Conservation (phyloP, 192 early-diverging fungal genomes). For the Diversispora epigaea region DNA sequence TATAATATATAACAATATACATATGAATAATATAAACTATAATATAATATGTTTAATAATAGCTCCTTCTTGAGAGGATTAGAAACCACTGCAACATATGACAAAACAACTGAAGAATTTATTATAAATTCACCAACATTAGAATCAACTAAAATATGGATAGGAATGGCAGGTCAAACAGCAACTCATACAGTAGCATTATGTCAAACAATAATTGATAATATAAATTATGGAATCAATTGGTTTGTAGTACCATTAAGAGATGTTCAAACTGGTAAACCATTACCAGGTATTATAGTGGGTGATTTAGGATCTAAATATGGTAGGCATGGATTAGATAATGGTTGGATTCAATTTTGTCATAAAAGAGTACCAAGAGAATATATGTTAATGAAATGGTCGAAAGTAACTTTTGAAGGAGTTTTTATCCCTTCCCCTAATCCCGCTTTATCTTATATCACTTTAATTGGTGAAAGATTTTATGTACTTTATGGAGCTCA, state of each 20-base stretch:
- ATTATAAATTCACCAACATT: conserved; percentile 62
- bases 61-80: conserved; percentile 61
- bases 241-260: conserved; percentile 69
- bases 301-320: conserved; percentile 65
- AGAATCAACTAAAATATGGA: conserved; percentile 60
- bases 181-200: conserved; percentile 65
- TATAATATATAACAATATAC: no score
- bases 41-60: conserved; percentile 29
- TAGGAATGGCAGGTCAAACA: conserved; percentile 64
- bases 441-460: conserved; percentile 58
- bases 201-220: conserved; percentile 60
- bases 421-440: conserved; percentile 53
- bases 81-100: conserved; percentile 67
- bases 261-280: conserved; percentile 47
- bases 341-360: conserved; percentile 68
- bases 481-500: conserved; percentile 45
- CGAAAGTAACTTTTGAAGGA: conserved; percentile 52
- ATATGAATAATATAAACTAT: no score
- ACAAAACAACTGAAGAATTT: conserved; percentile 56
- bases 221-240: conserved; percentile 58
- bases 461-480: conserved; percentile 66
- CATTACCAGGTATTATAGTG: conserved; percentile 51
- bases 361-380: conserved; percentile 54
- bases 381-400: conserved; percentile 62
- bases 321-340: conserved; percentile 61